Evolutionary conservation across 352 stramenopile species (phyloP).

Genomic region (Phytophthora hibernalis): DNA sequence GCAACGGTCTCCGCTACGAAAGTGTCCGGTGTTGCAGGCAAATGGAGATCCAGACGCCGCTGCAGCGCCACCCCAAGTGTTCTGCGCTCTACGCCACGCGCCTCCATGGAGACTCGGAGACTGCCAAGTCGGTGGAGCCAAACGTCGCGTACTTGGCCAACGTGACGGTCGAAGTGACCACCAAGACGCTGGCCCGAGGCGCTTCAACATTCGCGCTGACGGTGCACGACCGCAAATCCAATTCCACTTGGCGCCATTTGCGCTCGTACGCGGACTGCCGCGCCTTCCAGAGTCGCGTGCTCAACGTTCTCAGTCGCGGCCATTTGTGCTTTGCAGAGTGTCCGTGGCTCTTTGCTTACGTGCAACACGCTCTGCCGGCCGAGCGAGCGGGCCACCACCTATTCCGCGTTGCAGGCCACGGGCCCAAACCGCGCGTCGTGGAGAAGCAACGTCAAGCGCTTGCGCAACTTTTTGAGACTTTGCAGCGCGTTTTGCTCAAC

Average conservation of each 20-base stretch:
- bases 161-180: conserved; percentile 43
- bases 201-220: conserved; percentile 38
- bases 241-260: conserved; percentile 44
- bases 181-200: conserved; percentile 28
- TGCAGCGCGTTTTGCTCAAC: conserved; percentile 51
- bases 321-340: conserved; percentile 58
- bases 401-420: conserved; percentile 30
- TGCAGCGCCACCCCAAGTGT: conserved; percentile 48
- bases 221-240: conserved; percentile 48
- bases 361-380: conserved; percentile 41
- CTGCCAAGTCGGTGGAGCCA: conserved; percentile 1
- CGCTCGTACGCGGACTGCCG: conserved; percentile 50
- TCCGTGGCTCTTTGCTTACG: conserved; percentile 51
- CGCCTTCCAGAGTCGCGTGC: conserved; percentile 44
- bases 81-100: conserved; percentile 36
- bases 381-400: conserved; percentile 29
- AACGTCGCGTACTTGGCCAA: conserved; percentile 42
- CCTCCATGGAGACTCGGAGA: conserved; percentile 9
- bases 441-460: conserved; percentile 44
- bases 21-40: neutral
- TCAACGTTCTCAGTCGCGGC: conserved; percentile 38
- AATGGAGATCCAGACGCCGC: conserved; percentile 23
- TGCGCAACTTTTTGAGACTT: conserved; percentile 42
- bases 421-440: conserved; percentile 29
- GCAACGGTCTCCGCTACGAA: neutral